Conservation (phyloP, 2,329 filamentous ascomycete species). For the Fusarium secorum region DNA sequence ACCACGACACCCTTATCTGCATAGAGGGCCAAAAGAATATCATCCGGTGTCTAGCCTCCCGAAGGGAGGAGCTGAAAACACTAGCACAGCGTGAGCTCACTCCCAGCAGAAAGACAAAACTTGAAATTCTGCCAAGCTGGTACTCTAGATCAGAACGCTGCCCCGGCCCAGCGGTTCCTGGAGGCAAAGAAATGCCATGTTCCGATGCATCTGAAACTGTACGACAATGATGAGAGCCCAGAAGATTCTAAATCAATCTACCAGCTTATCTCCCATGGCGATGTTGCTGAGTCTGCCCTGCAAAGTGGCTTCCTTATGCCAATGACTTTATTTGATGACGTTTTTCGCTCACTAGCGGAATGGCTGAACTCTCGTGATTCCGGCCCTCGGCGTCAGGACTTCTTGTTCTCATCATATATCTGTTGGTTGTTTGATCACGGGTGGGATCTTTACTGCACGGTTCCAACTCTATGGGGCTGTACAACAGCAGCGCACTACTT, state of each 20-base stretch:
- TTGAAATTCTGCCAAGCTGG: rapidly evolving
- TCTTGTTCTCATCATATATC: neutral
- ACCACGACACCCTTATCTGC: rapidly evolving
- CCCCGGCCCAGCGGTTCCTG: rapidly evolving
- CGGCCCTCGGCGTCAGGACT: rapidly evolving
- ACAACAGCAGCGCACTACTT: neutral
- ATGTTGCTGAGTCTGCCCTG: rapidly evolving
- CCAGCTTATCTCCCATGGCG: rapidly evolving
- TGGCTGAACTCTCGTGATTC: rapidly evolving
- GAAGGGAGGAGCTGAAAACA: neutral
- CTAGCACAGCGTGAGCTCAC: neutral
- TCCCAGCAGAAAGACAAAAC: neutral
- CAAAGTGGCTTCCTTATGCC: neutral
- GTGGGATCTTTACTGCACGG: rapidly evolving
- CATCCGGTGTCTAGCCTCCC: rapidly evolving
- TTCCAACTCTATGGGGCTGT: neutral
- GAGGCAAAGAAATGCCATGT: rapidly evolving
- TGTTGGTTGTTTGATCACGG: neutral
- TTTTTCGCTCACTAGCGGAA: rapidly evolving
- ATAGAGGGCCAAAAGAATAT: neutral
- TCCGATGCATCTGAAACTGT: rapidly evolving
- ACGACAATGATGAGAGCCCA: rapidly evolving
- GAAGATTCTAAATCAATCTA: rapidly evolving
- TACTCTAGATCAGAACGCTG: neutral
- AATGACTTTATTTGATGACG: rapidly evolving